Conservation (phyloP, 345 rosid species). For the Gossypium australe region DNA sequence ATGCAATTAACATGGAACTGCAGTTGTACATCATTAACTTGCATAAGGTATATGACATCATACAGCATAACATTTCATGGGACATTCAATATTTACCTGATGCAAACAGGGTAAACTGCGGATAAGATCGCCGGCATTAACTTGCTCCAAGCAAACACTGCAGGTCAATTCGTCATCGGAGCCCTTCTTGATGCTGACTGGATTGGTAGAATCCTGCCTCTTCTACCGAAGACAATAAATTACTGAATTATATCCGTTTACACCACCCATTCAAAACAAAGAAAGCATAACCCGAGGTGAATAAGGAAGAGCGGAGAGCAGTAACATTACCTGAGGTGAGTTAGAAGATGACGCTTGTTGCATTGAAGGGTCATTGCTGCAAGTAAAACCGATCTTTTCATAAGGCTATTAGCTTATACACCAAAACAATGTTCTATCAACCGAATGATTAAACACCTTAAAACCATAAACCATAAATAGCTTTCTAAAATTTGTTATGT, state of each 20-base stretch:
- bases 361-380: constrained; percentile 40
- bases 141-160: constrained; percentile 84
- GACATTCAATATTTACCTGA: constrained; percentile 36
- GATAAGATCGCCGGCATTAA: constrained; percentile 49
- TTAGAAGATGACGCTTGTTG: constrained; percentile 56
- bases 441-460: constrained; percentile 3
- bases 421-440: not conserved
- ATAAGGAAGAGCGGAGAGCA: not conserved
- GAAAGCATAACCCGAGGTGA: not conserved
- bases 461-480: not conserved
- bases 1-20: constrained; percentile 86
- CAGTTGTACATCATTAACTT: constrained; percentile 11
- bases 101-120: constrained; percentile 78
- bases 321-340: constrained; percentile 47
- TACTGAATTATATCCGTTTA: not conserved
- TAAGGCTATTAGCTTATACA: constrained; percentile 6
- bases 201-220: constrained; percentile 38
- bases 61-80: not conserved
- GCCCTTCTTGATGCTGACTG: constrained; percentile 30
- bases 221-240: constrained; percentile 30
- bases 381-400: constrained; percentile 17
- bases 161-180: constrained; percentile 71
- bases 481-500: not conserved
- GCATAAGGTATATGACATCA: not conserved
- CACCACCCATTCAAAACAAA: not conserved